phyloP scores from a whole-genome alignment of 306 rosid species.

The Pyrus pyrifolia region DNA sequence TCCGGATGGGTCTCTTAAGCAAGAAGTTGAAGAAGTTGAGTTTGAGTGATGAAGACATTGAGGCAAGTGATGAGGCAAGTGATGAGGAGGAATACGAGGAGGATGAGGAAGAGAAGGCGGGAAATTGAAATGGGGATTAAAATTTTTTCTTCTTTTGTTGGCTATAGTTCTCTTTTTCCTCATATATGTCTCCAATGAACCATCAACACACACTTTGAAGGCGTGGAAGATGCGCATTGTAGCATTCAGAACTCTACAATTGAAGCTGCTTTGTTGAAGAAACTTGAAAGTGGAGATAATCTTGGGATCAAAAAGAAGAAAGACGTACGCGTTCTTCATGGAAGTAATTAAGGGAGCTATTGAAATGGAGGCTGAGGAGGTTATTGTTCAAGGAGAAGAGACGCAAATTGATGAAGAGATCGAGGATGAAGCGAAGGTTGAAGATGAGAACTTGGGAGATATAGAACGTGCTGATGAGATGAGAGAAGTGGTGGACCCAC shows the following conservation, averaged over 20 bases:
- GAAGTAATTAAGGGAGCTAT: background rate
- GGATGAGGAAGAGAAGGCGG: slow-evolving; percentile 16
- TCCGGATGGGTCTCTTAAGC: no score
- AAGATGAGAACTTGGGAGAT: slow-evolving; percentile 1
- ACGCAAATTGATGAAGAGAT: background rate
- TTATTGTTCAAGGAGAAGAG: background rate
- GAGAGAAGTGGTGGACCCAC: background rate
- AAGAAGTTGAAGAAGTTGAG: no score
- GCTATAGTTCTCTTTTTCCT: slow-evolving; percentile 13
- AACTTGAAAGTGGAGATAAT: slow-evolving; percentile 8
- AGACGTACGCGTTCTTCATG: background rate
- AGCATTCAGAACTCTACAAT: slow-evolving; percentile 11
- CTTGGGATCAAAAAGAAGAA: slow-evolving; percentile 6
- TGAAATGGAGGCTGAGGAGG: background rate
- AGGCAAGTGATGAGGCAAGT: slow-evolving; percentile 7
- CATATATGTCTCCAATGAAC: slow-evolving; percentile 23
- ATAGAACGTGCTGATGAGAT: background rate
- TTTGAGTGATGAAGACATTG: slow-evolving; percentile 5
- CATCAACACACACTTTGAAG: slow-evolving; percentile 1
- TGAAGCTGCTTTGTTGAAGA: slow-evolving; percentile 5
- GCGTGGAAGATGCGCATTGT: background rate
- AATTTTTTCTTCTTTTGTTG: slow-evolving; percentile 5
- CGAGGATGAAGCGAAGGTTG: slow-evolving; percentile 11
- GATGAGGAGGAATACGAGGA: slow-evolving; percentile 19
- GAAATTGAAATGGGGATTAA: slow-evolving; percentile 15